phyloP scores from a whole-genome alignment of 2,329 filamentous ascomycete genomes.

The Fusarium coicis region DNA sequence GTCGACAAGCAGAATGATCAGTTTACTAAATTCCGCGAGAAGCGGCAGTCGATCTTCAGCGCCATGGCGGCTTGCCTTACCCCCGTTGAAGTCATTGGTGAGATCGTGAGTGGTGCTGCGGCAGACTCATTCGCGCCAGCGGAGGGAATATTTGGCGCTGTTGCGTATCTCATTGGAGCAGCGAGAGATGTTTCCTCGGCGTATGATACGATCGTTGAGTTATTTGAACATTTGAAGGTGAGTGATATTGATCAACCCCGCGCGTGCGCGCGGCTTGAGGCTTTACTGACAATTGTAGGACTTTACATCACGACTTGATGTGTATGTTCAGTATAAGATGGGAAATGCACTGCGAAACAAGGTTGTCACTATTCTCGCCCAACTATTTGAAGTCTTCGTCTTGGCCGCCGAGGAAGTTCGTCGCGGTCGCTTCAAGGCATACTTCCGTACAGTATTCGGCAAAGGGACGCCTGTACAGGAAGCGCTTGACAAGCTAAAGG shows the following conservation, averaged over 20 bases:
- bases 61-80: conserved; percentile 46
- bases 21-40: conserved; percentile 52
- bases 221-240: conserved; percentile 56
- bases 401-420: conserved; percentile 55
- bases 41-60: conserved; percentile 49
- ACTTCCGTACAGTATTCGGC: conserved; percentile 54
- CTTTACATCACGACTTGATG: conserved; percentile 55
- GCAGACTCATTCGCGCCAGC: conserved; percentile 54
- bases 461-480: conserved; percentile 53
- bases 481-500: conserved; percentile 53
- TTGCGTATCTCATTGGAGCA: conserved; percentile 55
- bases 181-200: conserved; percentile 57
- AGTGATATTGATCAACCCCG: conserved; percentile 24
- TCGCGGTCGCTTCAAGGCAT: conserved; percentile 54
- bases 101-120: conserved; percentile 51
- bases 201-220: conserved; percentile 58
- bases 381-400: conserved; percentile 58
- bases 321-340: conserved; percentile 54
- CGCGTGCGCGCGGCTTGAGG: conserved; percentile 6
- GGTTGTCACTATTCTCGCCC: conserved; percentile 54
- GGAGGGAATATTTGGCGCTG: conserved; percentile 55
- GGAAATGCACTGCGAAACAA: conserved; percentile 53
- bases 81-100: conserved; percentile 55
- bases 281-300: conserved; percentile 43
- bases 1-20: conserved; percentile 51